phyloP scores from a whole-genome alignment of 257 asterid species.

The Solanum ahanhuiri region DNA sequence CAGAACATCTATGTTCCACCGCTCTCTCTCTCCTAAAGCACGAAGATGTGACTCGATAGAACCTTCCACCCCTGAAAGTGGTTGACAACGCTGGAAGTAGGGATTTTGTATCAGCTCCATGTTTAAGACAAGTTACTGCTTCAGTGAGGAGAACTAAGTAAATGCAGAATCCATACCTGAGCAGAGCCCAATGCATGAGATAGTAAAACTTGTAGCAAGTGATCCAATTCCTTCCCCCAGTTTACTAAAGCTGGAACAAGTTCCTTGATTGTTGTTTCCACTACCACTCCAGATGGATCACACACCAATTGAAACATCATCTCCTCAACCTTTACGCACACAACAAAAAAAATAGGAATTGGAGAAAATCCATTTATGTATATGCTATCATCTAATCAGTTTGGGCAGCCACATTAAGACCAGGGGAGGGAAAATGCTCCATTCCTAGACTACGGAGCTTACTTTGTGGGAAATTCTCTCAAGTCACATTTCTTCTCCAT shows the following conservation, averaged over 20 bases:
- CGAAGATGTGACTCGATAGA: slow-evolving; percentile 92
- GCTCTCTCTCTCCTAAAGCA: slow-evolving; percentile 94
- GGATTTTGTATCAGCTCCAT: slow-evolving; percentile 22
- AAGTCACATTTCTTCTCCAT: slow-evolving; percentile 96
- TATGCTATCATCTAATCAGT: slow-evolving; percentile 8
- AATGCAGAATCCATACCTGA: slow-evolving; percentile 39
- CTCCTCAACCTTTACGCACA: slow-evolving; percentile 73
- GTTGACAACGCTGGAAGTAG: slow-evolving; percentile 65
- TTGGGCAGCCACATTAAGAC: slow-evolving; percentile 44
- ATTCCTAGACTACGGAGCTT: slow-evolving; percentile 98
- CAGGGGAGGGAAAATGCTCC: slow-evolving; percentile 76
- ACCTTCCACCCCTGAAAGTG: slow-evolving; percentile 98
- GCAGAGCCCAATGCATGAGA: slow-evolving; percentile 72
- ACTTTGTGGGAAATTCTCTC: slow-evolving; percentile 81
- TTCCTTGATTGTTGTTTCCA: slow-evolving; percentile 77
- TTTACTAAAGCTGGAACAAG: slow-evolving; percentile 80
- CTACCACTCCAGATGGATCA: slow-evolving; percentile 95
- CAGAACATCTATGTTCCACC: slow-evolving; percentile 85
- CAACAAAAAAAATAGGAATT: slow-evolving; percentile 19
- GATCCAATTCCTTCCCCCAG: slow-evolving; percentile 94
- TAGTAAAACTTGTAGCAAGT: slow-evolving; percentile 54
- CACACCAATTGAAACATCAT: slow-evolving; percentile 92
- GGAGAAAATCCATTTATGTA: slow-evolving; percentile 23
- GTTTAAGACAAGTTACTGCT: neutral
- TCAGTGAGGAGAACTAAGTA: neutral